Percentiles rank a stretch among this genome's conserved stretches.
Evolutionary conservation across 176 grass and related monocot genomes (phyloP).

Genomic region (Panicum miliaceum): DNA sequence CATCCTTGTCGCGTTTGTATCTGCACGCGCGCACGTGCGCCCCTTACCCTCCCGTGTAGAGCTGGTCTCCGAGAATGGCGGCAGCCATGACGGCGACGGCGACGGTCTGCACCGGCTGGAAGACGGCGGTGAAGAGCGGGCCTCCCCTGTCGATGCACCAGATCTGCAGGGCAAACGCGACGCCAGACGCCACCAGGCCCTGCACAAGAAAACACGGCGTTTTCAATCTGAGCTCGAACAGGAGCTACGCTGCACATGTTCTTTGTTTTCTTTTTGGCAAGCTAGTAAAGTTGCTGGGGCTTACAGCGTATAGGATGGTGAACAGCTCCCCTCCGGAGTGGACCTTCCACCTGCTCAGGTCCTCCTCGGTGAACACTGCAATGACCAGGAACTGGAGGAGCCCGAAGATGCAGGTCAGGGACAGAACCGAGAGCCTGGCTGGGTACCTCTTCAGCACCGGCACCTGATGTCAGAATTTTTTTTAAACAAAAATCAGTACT

Average conservation of each 20-base stretch:
- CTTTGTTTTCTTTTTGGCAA: neutral
- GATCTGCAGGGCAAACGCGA: slow-evolving; percentile 84
- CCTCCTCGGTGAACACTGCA: slow-evolving; percentile 73
- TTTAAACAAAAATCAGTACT: neutral
- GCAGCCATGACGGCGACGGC: slow-evolving; percentile 89
- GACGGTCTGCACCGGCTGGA: slow-evolving; percentile 94
- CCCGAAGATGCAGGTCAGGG: slow-evolving; percentile 79
- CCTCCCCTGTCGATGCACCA: slow-evolving; percentile 98
- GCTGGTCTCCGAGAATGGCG: slow-evolving; percentile 75
- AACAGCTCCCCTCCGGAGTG: slow-evolving; percentile 72
- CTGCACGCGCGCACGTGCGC: neutral
- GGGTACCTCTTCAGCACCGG: slow-evolving; percentile 87
- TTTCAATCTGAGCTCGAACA: neutral
- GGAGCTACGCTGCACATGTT: neutral
- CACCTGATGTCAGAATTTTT: slow-evolving; percentile 43
- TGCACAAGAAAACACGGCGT: neutral
- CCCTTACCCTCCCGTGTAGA: slow-evolving; percentile 85
- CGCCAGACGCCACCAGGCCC: slow-evolving; percentile 83
- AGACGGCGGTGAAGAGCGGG: slow-evolving; percentile 85
- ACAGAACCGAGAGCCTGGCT: slow-evolving; percentile 76
- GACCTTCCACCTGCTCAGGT: slow-evolving; percentile 83
- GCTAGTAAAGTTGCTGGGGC: neutral
- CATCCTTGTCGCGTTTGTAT: neutral
- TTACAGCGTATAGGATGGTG: slow-evolving; percentile 93
- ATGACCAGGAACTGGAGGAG: slow-evolving; percentile 82